Evolutionary conservation across 306 rosid species (phyloP).

Genomic region (Gastrolobium bilobum): DNA sequence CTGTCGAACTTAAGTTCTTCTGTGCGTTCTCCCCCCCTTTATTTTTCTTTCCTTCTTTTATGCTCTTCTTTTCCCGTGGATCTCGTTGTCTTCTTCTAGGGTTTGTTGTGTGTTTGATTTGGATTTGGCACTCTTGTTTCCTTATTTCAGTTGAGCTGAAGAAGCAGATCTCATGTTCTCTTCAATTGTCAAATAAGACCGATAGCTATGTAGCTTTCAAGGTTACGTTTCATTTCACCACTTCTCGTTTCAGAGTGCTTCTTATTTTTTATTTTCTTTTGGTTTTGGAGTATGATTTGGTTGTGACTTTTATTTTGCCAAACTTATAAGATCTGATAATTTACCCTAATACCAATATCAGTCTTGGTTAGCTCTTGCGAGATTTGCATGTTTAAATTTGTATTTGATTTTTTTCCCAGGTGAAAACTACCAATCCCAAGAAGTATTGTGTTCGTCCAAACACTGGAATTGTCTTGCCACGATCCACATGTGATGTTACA

Average conservation of each 20-base stretch:
- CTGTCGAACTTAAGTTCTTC: constrained; percentile 84
- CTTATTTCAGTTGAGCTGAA: constrained; percentile 76
- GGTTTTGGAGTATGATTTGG: background rate
- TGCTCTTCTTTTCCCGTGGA: constrained; percentile 1
- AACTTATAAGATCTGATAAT: constrained; percentile 41
- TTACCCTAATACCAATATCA: background rate
- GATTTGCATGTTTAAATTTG: constrained; percentile 36
- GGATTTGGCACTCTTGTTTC: constrained; percentile 11
- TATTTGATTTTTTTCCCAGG: constrained; percentile 58
- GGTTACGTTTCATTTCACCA: constrained; percentile 55
- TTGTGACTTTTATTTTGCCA: constrained; percentile 6
- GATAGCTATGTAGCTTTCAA: constrained; percentile 89
- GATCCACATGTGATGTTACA: constrained; percentile 87
- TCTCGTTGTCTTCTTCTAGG: constrained; percentile 36
- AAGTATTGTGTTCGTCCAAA: constrained; percentile 99
- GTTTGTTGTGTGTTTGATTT: constrained; percentile 38
- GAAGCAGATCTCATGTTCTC: constrained; percentile 95
- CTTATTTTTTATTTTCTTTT: background rate
- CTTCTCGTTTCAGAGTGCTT: constrained; percentile 12
- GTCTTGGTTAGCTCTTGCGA: constrained; percentile 17
- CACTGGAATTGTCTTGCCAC: constrained; percentile 86
- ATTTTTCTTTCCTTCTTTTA: constrained; percentile 30
- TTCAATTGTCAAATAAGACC: constrained; percentile 84
- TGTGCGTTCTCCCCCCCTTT: constrained; percentile 66
- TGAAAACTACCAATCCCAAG: constrained; percentile 93